Evolutionary conservation across 352 stramenopile genomes (phyloP).

Genomic region (Globisporangium barbulae): DNA sequence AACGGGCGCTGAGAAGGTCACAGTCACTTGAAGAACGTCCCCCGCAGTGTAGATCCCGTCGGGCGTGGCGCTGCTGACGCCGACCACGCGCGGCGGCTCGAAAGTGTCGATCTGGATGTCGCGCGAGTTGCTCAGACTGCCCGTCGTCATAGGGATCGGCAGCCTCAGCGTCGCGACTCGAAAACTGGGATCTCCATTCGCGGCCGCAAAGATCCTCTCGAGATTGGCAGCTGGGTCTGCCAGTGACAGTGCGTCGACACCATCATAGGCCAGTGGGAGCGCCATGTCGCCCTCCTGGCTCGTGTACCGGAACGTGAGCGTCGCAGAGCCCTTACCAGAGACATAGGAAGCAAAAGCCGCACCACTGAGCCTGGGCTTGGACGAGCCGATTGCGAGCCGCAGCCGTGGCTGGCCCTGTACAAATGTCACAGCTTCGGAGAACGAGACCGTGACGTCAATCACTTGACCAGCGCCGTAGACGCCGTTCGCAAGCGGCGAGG

Average conservation of each 20-base stretch:
- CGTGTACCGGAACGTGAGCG: slow-evolving; percentile 39
- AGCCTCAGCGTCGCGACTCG: slow-evolving; percentile 40
- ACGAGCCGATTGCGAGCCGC: slow-evolving; percentile 32
- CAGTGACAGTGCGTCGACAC: slow-evolving; percentile 46
- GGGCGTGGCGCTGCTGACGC: slow-evolving; percentile 38
- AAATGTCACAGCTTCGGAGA: slow-evolving; percentile 48
- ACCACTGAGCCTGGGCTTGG: background rate
- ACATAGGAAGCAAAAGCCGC: slow-evolving; percentile 32
- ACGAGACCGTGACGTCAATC: slow-evolving; percentile 48
- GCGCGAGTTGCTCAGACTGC: slow-evolving; percentile 59
- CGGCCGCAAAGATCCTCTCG: slow-evolving; percentile 24
- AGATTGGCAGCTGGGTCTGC: background rate
- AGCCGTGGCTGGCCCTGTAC: slow-evolving; percentile 25
- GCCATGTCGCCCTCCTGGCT: slow-evolving; percentile 46
- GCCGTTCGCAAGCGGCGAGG: slow-evolving; percentile 36
- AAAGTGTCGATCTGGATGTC: slow-evolving; percentile 64
- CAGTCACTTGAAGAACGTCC: slow-evolving; percentile 34
- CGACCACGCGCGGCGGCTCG: slow-evolving; percentile 48
- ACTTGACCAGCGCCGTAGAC: slow-evolving; percentile 60
- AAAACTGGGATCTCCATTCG: slow-evolving; percentile 18
- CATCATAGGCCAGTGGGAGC: slow-evolving; percentile 52
- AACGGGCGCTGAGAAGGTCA: slow-evolving; percentile 56
- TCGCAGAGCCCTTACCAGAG: slow-evolving; percentile 33
- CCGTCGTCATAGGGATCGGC: slow-evolving; percentile 32
- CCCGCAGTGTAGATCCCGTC: slow-evolving; percentile 62